Evolutionary conservation across 2,329 filamentous ascomycete species (phyloP).

Genomic region (Aspergillus caelatus): DNA sequence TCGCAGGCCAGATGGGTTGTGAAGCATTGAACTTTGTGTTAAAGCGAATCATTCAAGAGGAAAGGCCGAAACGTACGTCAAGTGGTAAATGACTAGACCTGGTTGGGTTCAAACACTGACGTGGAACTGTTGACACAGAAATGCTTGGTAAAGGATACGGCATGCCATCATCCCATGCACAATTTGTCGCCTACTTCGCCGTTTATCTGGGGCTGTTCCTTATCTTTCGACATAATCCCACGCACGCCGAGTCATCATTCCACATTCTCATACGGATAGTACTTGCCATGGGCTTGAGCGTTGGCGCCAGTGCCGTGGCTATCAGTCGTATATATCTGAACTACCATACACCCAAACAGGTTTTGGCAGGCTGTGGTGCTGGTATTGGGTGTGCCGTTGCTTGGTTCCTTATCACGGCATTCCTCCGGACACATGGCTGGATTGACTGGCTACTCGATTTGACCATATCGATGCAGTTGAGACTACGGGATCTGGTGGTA

Average conservation of each 20-base stretch:
- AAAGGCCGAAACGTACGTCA: slow-evolving; percentile 74
- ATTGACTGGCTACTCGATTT: slow-evolving; percentile 73
- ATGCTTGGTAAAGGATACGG: slow-evolving; percentile 91
- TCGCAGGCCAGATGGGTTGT: slow-evolving; percentile 86
- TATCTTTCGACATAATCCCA: slow-evolving; percentile 69
- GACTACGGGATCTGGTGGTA: slow-evolving; percentile 80
- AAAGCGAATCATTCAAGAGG: slow-evolving; percentile 90
- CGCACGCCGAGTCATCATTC: slow-evolving; percentile 46
- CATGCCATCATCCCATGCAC: slow-evolving; percentile 94
- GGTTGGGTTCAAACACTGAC: not conserved
- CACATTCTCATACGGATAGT: slow-evolving; percentile 59
- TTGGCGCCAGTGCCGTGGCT: slow-evolving; percentile 70
- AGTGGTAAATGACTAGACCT: not conserved
- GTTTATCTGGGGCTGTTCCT: slow-evolving; percentile 83
- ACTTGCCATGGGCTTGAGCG: slow-evolving; percentile 61
- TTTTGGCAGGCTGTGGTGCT: slow-evolving; percentile 74
- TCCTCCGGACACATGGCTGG: slow-evolving; percentile 68
- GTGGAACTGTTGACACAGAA: slow-evolving; percentile 45
- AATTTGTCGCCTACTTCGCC: slow-evolving; percentile 92
- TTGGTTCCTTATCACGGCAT: slow-evolving; percentile 78
- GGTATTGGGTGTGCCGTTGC: slow-evolving; percentile 70
- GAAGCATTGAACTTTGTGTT: slow-evolving; percentile 87
- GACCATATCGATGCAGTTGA: slow-evolving; percentile 64
- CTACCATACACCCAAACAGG: slow-evolving; percentile 89
- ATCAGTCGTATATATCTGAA: slow-evolving; percentile 85